A percentile compares a stretch with the other conserved stretches of the same genome.
Evolutionary conservation across 139 green algal genomes (phyloP).

Genomic region (Eudorina sp.): DNA sequence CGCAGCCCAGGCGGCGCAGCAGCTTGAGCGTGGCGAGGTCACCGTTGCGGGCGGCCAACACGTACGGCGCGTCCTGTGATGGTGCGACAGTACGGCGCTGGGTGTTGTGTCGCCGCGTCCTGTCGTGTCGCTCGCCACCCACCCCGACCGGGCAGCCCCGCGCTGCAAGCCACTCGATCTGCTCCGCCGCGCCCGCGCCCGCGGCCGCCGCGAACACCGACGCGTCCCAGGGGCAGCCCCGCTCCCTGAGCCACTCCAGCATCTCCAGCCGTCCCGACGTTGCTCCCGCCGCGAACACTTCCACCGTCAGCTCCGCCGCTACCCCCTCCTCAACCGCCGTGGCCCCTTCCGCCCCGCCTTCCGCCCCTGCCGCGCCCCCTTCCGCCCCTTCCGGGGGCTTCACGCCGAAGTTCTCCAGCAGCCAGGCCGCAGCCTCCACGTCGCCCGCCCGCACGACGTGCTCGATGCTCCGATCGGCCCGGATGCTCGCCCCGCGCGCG

Average conservation of each 20-base stretch:
- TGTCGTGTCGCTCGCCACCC: background rate
- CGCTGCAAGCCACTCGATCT: background rate
- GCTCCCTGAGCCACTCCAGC: background rate
- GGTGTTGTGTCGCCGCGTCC: no score
- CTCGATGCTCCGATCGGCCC: background rate
- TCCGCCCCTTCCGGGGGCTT: background rate
- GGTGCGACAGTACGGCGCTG: no score
- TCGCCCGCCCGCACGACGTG: background rate
- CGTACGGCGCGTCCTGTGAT: background rate
- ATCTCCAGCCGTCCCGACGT: background rate
- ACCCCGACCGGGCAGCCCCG: background rate
- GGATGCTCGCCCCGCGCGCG: background rate
- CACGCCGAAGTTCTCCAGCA: background rate
- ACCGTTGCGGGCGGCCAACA: background rate
- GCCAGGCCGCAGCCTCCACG: background rate
- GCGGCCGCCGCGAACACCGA: background rate
- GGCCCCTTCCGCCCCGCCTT: no score
- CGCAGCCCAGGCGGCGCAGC: constrained; percentile 20
- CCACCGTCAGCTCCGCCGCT: background rate
- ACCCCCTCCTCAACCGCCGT: no score
- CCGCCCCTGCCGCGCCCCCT: no score
- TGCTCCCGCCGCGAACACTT: background rate
- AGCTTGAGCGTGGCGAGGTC: background rate
- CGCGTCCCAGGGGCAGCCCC: background rate
- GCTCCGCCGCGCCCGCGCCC: background rate